Evolutionary conservation across 495 filamentous ascomycete genomes (phyloP).

Genomic region (Achaetomiella virescens): DNA sequence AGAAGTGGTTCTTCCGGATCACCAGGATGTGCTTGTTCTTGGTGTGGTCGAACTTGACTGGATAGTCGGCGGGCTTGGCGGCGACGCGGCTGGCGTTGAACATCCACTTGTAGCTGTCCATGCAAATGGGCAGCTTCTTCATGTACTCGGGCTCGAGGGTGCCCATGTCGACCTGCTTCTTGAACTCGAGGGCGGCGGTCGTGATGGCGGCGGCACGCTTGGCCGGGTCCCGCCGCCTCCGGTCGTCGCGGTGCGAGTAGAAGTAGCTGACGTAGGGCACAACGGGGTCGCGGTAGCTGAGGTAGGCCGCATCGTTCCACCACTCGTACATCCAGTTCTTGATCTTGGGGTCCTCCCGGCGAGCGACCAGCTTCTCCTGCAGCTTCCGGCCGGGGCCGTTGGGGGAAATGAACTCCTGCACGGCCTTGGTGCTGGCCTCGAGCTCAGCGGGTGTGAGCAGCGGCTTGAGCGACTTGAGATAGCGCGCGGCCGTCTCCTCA

Average conservation of each 20-base stretch:
- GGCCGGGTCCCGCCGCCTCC: conserved; percentile 75
- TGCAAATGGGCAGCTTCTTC: conserved; percentile 89
- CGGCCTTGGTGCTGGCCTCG: conserved; percentile 70
- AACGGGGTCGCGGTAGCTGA: conserved; percentile 89
- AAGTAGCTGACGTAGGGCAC: conserved; percentile 99
- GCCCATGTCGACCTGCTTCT: conserved; percentile 77
- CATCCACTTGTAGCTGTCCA: conserved; percentile 98
- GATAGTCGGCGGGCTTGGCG: conserved; percentile 73
- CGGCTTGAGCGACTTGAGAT: conserved; percentile 87
- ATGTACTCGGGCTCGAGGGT: conserved; percentile 96
- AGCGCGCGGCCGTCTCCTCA: conserved; percentile 85
- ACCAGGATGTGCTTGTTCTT: conserved; percentile 82
- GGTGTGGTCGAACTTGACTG: conserved; percentile 67
- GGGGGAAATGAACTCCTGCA: conserved; percentile 74
- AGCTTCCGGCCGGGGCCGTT: conserved; percentile 77
- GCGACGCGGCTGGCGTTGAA: conserved; percentile 91
- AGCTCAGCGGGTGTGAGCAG: conserved; percentile 68
- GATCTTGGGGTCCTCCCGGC: conserved; percentile 71
- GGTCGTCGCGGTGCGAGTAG: conserved; percentile 95
- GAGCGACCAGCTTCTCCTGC: conserved; percentile 79
- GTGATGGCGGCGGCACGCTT: conserved; percentile 90
- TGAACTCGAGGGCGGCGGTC: conserved; percentile 82
- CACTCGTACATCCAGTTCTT: conserved; percentile 96
- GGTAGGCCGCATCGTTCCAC: conserved; percentile 94
- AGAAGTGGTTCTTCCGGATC: conserved; percentile 93